Conservation (phyloP, 2,329 filamentous ascomycete genomes). For the Colletotrichum incanum region DNA sequence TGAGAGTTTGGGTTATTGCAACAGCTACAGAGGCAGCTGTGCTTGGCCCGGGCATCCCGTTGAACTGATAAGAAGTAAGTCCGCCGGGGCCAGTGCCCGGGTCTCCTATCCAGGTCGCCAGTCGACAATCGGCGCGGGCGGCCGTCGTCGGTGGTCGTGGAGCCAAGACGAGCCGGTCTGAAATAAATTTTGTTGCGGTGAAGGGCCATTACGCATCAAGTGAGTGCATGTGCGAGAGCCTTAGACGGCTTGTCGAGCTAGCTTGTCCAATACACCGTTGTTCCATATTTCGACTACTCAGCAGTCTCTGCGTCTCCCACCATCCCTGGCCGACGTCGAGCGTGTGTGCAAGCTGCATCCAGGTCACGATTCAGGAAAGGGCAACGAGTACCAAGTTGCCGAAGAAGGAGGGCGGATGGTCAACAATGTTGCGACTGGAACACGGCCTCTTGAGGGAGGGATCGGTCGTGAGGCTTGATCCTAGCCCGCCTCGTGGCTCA, state of each 20-base stretch:
- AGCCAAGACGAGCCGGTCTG: conserved; percentile 17
- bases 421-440: conserved; percentile 17
- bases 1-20: conserved; percentile 14
- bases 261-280: not conserved
- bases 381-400: not conserved
- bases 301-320: not conserved
- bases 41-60: conserved; percentile 23
- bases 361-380: conserved; percentile 1
- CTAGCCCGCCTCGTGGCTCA: conserved; percentile 23
- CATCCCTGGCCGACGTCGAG: conserved; percentile 2
- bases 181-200: not conserved
- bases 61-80: conserved; percentile 12
- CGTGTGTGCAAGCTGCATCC: conserved; percentile 16
- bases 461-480: conserved; percentile 17
- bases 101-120: not conserved
- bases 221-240: not conserved
- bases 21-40: conserved; percentile 1
- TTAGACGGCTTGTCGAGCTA: conserved; percentile 16
- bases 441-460: conserved; percentile 14
- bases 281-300: not conserved
- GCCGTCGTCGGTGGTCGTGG: not conserved
- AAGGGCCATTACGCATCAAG: not conserved
- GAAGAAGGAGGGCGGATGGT: not conserved
- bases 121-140: conserved; percentile 6
- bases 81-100: conserved; percentile 18